A percentile compares a stretch with the other conserved stretches of the same genome.
These are phyloP conservation scores for Leptoxyphium fumago DNA, from an alignment of 2,329 filamentous ascomycete species.

Conservation along the genomic window DNA sequence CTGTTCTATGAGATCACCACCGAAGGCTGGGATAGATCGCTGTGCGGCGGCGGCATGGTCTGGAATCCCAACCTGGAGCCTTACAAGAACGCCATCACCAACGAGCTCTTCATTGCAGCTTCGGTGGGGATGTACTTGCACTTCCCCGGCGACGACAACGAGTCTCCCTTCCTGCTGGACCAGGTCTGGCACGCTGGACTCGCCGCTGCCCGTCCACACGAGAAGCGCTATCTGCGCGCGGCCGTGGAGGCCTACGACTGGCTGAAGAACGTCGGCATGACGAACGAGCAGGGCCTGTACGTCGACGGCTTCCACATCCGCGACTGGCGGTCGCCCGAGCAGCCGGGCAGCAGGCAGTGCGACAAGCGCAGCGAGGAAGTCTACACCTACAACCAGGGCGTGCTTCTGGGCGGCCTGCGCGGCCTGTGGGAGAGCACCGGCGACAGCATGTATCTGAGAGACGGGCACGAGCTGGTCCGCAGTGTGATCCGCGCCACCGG, in stretches of 20 bases:
- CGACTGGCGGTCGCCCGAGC: conserved; percentile 39
- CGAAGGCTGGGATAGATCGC: conserved; percentile 63
- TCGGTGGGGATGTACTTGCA: conserved; percentile 81
- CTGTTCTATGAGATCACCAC: conserved; percentile 74
- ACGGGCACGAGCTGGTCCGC: conserved; percentile 64
- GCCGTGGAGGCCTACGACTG: conserved; percentile 70
- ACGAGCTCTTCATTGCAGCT: conserved; percentile 74
- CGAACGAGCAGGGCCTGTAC: conserved; percentile 58
- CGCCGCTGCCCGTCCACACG: conserved; percentile 26
- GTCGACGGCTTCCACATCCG: conserved; percentile 79
- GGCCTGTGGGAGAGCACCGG: conserved; percentile 69
- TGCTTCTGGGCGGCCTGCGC: conserved; percentile 67
- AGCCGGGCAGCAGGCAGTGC: conserved; percentile 55
- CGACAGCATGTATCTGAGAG: conserved; percentile 52
- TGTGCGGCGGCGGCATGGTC: conserved; percentile 79
- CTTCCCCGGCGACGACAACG: conserved; percentile 66
- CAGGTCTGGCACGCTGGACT: conserved; percentile 9
- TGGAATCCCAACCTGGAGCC: conserved; percentile 71
- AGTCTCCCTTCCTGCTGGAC: conserved; percentile 45
- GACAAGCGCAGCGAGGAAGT: conserved; percentile 75
- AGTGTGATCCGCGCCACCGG: conserved; percentile 67
- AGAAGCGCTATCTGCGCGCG: conserved; percentile 53
- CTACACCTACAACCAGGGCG: conserved; percentile 92
- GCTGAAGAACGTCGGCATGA: conserved; percentile 68
- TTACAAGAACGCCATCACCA: conserved; percentile 96